A percentile compares a stretch with the other conserved stretches of the same genome.
Evolutionary conservation across 2,329 filamentous ascomycete species (phyloP).

Genomic region (Teratosphaeria gauchensis): DNA sequence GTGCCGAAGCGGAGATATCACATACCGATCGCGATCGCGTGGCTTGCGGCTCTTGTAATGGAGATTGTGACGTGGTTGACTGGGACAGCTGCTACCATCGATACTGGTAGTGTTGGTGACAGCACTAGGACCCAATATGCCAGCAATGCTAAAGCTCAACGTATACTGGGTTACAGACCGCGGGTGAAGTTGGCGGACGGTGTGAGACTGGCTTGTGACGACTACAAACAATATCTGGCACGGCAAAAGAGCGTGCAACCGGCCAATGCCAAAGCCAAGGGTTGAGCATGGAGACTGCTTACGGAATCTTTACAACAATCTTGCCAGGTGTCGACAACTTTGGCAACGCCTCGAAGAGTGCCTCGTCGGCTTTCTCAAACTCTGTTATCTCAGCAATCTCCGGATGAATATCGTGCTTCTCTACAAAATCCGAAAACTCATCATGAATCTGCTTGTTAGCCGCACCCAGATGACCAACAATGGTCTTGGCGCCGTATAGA

Average conservation of each 20-base stretch:
- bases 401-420: constrained; percentile 30
- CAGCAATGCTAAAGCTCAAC: constrained; percentile 42
- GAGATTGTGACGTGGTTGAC: constrained; percentile 41
- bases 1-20: constrained; percentile 39
- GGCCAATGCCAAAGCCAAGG: not conserved
- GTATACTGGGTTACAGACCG: constrained; percentile 44
- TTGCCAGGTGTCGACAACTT: constrained; percentile 26
- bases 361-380: constrained; percentile 25
- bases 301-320: constrained; percentile 12
- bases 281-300: not conserved
- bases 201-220: constrained; percentile 39
- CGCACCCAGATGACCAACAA: constrained; percentile 14
- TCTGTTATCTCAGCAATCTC: constrained; percentile 29
- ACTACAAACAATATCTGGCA: constrained; percentile 16
- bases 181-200: constrained; percentile 43
- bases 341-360: constrained; percentile 20
- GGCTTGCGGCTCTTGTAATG: constrained; percentile 36
- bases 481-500: constrained; percentile 14
- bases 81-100: constrained; percentile 38
- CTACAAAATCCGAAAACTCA: constrained; percentile 30
- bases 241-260: not conserved
- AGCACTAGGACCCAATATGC: constrained; percentile 45
- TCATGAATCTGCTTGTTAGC: constrained; percentile 35
- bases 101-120: constrained; percentile 47
- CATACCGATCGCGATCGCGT: constrained; percentile 41